These are phyloP conservation scores for Rubroshorea leprosula DNA, from an alignment of 345 rosid genomes.

Conservation along the genomic window DNA sequence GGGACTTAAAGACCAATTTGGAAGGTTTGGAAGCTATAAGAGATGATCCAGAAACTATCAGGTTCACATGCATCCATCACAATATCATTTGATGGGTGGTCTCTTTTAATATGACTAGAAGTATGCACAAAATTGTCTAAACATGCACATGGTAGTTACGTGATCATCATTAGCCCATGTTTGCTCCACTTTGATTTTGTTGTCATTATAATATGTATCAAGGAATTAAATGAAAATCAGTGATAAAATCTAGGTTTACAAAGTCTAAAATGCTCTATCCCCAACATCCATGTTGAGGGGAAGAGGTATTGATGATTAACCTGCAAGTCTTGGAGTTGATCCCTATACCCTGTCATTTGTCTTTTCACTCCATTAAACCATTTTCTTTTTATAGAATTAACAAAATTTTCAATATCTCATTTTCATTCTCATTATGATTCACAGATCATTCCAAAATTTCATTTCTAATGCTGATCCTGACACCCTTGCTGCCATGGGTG, in stretches of 20 bases:
- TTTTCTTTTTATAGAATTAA: neutral
- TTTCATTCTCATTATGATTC: slow-evolving; percentile 14
- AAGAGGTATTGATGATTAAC: neutral
- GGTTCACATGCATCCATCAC: slow-evolving; percentile 35
- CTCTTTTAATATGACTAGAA: neutral
- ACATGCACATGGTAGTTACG: neutral
- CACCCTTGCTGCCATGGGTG: slow-evolving; percentile 61
- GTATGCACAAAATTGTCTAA: neutral
- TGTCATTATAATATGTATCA: neutral
- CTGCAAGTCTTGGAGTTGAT: neutral
- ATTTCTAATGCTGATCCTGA: slow-evolving; percentile 68
- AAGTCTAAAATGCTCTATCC: neutral
- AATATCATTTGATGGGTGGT: neutral
- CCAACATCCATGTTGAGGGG: neutral
- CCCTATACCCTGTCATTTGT: neutral
- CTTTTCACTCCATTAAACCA: neutral
- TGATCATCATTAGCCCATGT: neutral
- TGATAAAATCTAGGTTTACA: neutral
- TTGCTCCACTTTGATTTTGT: neutral
- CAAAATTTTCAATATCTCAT: neutral
- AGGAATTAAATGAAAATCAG: neutral
- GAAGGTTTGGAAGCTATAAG: slow-evolving; percentile 57
- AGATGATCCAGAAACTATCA: slow-evolving; percentile 75
- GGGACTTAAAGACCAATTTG: slow-evolving; percentile 28
- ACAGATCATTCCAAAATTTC: slow-evolving; percentile 75